Evolutionary conservation across 768 basidiomycete genomes (phyloP), one percentile per base, ranked within the genome.

Genomic region (Leccinum boreale): DNA sequence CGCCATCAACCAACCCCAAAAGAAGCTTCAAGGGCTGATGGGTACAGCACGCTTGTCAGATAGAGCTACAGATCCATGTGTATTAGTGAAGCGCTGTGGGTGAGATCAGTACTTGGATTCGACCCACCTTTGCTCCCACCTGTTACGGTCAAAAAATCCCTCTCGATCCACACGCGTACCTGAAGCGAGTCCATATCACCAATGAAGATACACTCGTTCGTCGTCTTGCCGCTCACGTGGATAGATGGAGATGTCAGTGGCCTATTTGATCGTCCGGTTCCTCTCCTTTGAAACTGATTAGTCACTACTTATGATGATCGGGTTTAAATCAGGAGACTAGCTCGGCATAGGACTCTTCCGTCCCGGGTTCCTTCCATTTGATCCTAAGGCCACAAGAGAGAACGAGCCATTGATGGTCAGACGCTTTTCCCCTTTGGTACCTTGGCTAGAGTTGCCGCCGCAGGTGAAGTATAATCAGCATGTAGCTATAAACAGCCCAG

Each of bases 1-100:
- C 55, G 39, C 39, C 39, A 54, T 67, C 29, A 66, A 39, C 28
- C 42, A 53, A 33, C 39, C 33, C 55, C 57, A 55, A 55, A 52
- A 50, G 53, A 63, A 59, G 57, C 23, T 24, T 60, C 46, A 50
- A 42, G 48, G 29, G 28, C n/a, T 63, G 55, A 50, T 47, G 47
- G n/a, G 19, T 15, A 26, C 29, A 5, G 29, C n/a, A 28, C 11
- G 23, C 36, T 24, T 11, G 39, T 51, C 55, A 48, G 52, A 21
- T 31, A 58, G 29, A 28, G 19, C 44, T 8, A 9, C 14, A 14
- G 21, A 4, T 8, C 48, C 39, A 53, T 15, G n/a, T n/a, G 39
- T n/a, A 36, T 19, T 9, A 5, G 19, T 21, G 42, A 44, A 19
- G 28, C 14, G 8, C 19, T 8, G 50, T 52, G 23, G 4, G 31